Evolutionary conservation across 176 grass and related monocot genomes (phyloP), one percentile per base, ranked within the genome.

Genomic region (Phyllostachys edulis): DNA sequence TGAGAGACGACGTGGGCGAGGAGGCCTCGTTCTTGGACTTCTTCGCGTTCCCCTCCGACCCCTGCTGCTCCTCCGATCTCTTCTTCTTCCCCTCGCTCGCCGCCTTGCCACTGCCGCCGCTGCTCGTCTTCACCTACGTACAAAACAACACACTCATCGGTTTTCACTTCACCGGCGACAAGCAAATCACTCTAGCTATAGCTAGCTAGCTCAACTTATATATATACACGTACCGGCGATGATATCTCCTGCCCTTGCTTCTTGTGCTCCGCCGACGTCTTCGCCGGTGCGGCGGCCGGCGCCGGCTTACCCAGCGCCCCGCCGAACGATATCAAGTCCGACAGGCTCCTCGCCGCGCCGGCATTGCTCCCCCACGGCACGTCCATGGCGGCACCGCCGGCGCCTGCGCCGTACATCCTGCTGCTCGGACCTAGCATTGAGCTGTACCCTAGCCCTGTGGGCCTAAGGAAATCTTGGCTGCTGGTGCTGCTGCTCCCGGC

Each of bases 301-400:
- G 34, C 62, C 0, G 67, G 61, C 54, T 91, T 94, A 14, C 80
- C 84, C 13, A 81, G 14, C 20, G 63, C 42, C 12, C 79, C 76
- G 26, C 71, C 85, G 65, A 95, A 93, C 34, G 96, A 98, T 69
- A 98, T 90, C 47, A 95, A 69, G 71, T 95, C 96, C 3, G 90
- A 87, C 71, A 95, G 90, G 67, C 80, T 98, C 82, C 92, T 93
- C 14, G 87, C 50, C 14, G 79, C 37, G 88, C 88, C 37, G 49
- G 80, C 71, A 70, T 89, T 87, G 63, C 80, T 95, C 2, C 86
- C 88, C 89, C 94, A 97, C 37, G 70, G 87, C 59, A 87, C 78
- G n/a, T 93, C 94, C 78, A 89, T 69, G 85, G 75, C 49, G 45
- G 40, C 24, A 32, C 73, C 18, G n/a, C 65, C 85, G 27, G 36